Evolutionary conservation across 2,329 filamentous ascomycete species (phyloP), one percentile per base, ranked within the genome.

Genomic region (Sordariomycetes sp.): DNA sequence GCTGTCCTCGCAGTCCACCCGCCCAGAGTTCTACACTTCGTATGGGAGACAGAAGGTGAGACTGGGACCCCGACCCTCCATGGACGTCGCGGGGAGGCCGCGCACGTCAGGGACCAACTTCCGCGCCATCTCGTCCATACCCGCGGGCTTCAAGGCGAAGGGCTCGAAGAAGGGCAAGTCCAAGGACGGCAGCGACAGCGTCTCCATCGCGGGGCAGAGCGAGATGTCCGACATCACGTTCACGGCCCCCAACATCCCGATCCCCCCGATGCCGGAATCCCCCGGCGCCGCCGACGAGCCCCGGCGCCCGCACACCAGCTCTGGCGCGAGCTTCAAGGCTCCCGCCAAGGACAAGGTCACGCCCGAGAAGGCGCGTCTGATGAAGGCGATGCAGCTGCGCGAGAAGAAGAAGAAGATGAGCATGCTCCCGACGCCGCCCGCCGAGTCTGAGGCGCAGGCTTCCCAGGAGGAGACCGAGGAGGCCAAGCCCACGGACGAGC

Each of bases 311-410:
- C 66, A 69, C 62, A 68, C 70, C 62, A 65, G 69, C 62, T 66
- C 71, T 60, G 67, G 66, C 24, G 40, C 57, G 58, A 53, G 48
- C 55, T 50, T 51, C 61, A 55, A 56, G 3, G 63, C 75, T 58
- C 75, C 77, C 16, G 67, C 79, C 6, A 74, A 74, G 64, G 71
- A 73, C 70, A 65, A 77, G 69, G 87, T 95, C 66, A 90, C 90
- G 1, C 89, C 90, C 0, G 94, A 99, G 70, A 97, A 95, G 74
- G 85, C 89, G 61, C 82, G 94, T 58, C 76, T 99, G 62, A 92
- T 96, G 89, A 97, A 95, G 74, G 94, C 94, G 8, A 80, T 97
- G 74, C 89, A 97, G 71, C 72, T 97, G 64, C 82, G 93, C 57
- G 94, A 95, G 71, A 90, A 88, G 72, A 91, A 90, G 70, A 85